Evolutionary conservation across 805 yeast species (phyloP).

Genomic region (Blastobotrys robertii): DNA sequence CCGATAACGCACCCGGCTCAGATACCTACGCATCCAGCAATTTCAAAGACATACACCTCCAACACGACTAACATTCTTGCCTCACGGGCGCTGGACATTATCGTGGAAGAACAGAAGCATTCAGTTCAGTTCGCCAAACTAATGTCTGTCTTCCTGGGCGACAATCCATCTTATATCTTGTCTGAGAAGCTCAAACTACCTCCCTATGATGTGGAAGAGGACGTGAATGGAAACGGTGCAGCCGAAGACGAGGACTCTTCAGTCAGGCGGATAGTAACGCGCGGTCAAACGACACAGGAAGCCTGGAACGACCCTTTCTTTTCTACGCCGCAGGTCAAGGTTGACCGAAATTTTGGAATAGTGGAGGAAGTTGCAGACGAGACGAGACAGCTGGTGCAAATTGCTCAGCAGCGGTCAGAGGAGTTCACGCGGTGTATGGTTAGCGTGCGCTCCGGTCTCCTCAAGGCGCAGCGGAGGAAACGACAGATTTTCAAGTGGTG

Average conservation of each 20-base stretch:
- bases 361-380: slow-evolving; percentile 52
- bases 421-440: slow-evolving; percentile 76
- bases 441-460: slow-evolving; percentile 63
- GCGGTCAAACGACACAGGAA: slow-evolving; percentile 26
- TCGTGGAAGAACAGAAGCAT: slow-evolving; percentile 72
- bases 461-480: slow-evolving; percentile 68
- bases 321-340: slow-evolving; percentile 43
- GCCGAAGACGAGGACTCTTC: slow-evolving; percentile 9
- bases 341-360: slow-evolving; percentile 44
- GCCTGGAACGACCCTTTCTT: slow-evolving; percentile 48
- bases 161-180: slow-evolving; percentile 60
- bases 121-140: slow-evolving; percentile 63
- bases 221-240: slow-evolving; percentile 11
- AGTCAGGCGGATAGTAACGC: slow-evolving; percentile 18
- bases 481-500: slow-evolving; percentile 73
- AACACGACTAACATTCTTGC: slow-evolving; percentile 53
- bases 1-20: slow-evolving; percentile 81
- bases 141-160: slow-evolving; percentile 76
- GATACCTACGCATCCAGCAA: slow-evolving; percentile 57
- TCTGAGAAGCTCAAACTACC: slow-evolving; percentile 61
- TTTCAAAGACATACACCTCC: slow-evolving; percentile 55
- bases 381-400: slow-evolving; percentile 64
- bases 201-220: slow-evolving; percentile 36
- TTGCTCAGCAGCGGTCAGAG: slow-evolving; percentile 70
- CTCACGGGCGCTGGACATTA: slow-evolving; percentile 60